Conservation (phyloP, 169 alveolate genomes). For the Cryptosporidium canis region DNA sequence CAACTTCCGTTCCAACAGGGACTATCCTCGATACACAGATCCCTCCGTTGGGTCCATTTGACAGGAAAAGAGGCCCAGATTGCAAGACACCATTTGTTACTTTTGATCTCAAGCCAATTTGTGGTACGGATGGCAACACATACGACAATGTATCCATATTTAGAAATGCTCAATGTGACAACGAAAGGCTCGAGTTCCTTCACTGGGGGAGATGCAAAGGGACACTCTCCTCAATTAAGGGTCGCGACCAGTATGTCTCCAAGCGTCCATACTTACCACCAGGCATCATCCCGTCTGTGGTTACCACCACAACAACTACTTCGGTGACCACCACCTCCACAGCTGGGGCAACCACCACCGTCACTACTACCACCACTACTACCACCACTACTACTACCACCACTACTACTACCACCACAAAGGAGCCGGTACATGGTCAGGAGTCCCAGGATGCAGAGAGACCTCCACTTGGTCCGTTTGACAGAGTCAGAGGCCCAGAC, state of each 20-base stretch:
- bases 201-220: constrained; percentile 53
- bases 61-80: constrained; percentile 50
- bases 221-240: not conserved
- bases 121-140: constrained; percentile 56
- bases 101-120: constrained; percentile 33
- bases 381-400: not conserved
- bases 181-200: not conserved
- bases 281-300: not conserved
- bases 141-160: constrained; percentile 6
- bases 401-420: constrained; percentile 7
- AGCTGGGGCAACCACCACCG: not conserved
- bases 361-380: constrained; percentile 21
- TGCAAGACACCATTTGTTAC: constrained; percentile 41
- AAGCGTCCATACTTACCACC: constrained; percentile 11
- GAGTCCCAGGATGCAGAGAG: not conserved
- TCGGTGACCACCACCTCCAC: constrained; percentile 19
- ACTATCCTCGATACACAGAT: not conserved
- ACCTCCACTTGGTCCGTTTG: not conserved
- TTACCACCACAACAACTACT: not conserved
- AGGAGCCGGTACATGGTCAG: not conserved
- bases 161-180: constrained; percentile 71
- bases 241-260: not conserved
- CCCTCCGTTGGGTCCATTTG: constrained; percentile 60
- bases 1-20: not conserved
- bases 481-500: constrained; percentile 4